A percentile compares a stretch with the other conserved stretches of the same genome.
These are phyloP conservation scores for Exutisphaerella laricina DNA, from an alignment of 2,329 filamentous ascomycete genomes.

Conservation along the genomic window DNA sequence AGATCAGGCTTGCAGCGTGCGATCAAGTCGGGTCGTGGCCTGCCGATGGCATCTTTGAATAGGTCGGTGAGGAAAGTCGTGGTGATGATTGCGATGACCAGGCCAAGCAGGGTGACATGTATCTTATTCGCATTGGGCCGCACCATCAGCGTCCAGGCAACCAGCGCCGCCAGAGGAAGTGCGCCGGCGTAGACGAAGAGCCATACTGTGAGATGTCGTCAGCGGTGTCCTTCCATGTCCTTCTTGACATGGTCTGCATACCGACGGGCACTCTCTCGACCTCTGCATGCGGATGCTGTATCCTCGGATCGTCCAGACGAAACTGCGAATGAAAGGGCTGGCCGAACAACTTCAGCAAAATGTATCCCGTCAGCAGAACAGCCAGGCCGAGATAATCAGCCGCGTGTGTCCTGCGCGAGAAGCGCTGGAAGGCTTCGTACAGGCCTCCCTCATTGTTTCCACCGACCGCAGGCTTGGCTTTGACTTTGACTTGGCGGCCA, in stretches of 20 bases:
- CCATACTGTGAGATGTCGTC: constrained; percentile 45
- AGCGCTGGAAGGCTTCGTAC: constrained; percentile 20
- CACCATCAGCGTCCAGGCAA: constrained; percentile 58
- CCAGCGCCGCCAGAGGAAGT: constrained; percentile 62
- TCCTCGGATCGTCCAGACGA: constrained; percentile 73
- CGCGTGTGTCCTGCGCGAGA: constrained; percentile 67
- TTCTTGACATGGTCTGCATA: constrained; percentile 40
- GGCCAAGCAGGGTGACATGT: constrained; percentile 77
- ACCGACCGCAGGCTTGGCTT: too few species aligned
- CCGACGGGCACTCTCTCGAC: constrained; percentile 76
- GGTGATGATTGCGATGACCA: constrained; percentile 67
- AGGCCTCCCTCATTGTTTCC: constrained; percentile 12
- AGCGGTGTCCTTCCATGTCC: neutral
- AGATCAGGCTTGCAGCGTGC: constrained; percentile 71
- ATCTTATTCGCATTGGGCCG: constrained; percentile 68
- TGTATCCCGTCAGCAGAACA: constrained; percentile 62
- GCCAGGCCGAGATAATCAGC: constrained; percentile 79
- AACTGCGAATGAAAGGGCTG: constrained; percentile 95
- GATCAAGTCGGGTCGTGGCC: constrained; percentile 80
- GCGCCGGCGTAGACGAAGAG: constrained; percentile 74
- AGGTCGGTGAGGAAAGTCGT: constrained; percentile 80
- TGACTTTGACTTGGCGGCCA: neutral
- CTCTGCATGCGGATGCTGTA: constrained; percentile 81
- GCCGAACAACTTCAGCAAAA: constrained; percentile 58
- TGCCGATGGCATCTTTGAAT: constrained; percentile 80